Evolutionary conservation across 768 basidiomycete genomes (phyloP).

Genomic region (Pleurotus pulmonarius): DNA sequence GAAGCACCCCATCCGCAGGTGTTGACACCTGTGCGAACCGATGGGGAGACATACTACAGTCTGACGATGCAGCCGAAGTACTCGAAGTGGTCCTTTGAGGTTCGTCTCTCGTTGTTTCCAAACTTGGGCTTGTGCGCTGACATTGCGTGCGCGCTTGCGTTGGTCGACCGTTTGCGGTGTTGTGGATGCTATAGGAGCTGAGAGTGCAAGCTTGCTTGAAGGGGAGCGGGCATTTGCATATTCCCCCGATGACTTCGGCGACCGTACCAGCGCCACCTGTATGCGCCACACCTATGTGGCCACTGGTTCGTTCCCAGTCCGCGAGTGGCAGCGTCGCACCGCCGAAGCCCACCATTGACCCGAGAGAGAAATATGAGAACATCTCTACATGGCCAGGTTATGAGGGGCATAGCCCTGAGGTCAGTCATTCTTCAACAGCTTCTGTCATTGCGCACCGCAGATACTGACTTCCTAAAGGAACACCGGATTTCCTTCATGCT

Average conservation of each 20-base stretch:
- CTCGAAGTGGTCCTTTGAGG: constrained; percentile 3
- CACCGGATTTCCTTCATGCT: neutral
- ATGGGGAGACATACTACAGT: neutral
- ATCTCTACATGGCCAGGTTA: constrained; percentile 1
- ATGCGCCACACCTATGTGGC: neutral
- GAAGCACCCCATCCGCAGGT: constrained; percentile 5
- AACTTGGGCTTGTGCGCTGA: too few relatives aligned
- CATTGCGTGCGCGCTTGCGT: too few relatives aligned
- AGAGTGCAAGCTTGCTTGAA: constrained; percentile 2
- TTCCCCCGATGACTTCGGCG: neutral
- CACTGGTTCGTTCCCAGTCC: neutral
- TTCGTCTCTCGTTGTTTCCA: neutral
- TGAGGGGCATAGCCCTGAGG: neutral
- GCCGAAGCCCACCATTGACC: neutral
- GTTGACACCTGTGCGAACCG: neutral
- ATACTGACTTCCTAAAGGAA: neutral
- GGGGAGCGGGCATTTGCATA: neutral
- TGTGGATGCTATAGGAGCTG: neutral
- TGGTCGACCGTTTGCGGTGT: neutral
- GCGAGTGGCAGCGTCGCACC: neutral
- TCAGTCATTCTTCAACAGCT: neutral
- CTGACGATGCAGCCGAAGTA: neutral
- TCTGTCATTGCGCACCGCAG: neutral
- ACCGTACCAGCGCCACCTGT: neutral
- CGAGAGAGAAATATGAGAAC: neutral